Base-by-base conservation (phyloP, 176 grass and related monocot species). In the Pharus latifolius region DNA sequence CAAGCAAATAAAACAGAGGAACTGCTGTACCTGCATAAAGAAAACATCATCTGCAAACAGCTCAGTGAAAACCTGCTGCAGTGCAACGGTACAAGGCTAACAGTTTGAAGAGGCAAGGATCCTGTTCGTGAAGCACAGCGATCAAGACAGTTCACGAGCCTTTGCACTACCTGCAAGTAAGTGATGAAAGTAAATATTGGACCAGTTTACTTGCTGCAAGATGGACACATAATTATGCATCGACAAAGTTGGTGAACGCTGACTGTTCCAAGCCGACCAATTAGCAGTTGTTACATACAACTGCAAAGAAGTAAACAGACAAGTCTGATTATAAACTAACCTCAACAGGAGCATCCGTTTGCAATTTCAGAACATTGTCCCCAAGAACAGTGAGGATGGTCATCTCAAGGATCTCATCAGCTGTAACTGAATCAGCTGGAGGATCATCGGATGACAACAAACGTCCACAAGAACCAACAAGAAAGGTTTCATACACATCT, bases 401-500 rank as follows among this genome's bases (percentile, higher is more conserved):
- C 87, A 98, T 86, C 87, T 98, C 95, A 56, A 93, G 83, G 47
- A 78, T 49, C 63, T 94, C 95, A 93, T 98, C 95, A 78, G 87
- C 78, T 67, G 86, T 88, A 76, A 86, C 28, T 43, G 69, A 73
- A 18, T 92, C 85, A 52, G 37, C 85, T 62, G 81, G 78, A 81
- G 77, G 81, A 82, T 85, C 80, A 78, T 85, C 90, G 75, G 95
- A 91, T 63, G 87, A 90, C 41, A 90, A 80, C 77, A 88, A 89
- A 12, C 79, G 95, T 23, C 95, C 95, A 86, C 95, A 98, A 68
- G 95, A 98, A 40, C 95, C 90, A 70, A 98, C 90, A 69, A 98
- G 84, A 81, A 98, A 98, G 71, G 88, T 93, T 88, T 98, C 95
- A 51, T 98, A 98, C 27, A 90, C 90, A 83, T 93, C 95, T 71